Evolutionary conservation across 2,329 filamentous ascomycete species (phyloP).

Genomic region (Aureobasidium sp.): DNA sequence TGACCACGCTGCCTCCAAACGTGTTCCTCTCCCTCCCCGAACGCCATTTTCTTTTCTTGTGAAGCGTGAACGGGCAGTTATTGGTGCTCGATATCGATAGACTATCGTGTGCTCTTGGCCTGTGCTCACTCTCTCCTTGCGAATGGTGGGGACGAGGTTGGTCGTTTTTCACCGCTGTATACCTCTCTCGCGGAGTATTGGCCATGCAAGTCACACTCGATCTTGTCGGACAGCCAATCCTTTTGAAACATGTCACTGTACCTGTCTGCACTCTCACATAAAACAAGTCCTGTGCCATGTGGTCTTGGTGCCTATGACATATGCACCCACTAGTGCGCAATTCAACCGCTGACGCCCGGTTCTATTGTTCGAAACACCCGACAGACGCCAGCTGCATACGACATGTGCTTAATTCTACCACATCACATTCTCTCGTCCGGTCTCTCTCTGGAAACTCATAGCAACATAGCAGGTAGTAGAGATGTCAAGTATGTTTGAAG

Average conservation of each 20-base stretch:
- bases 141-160: background rate
- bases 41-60: background rate
- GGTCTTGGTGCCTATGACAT: background rate
- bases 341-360: conserved; percentile 1
- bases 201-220: background rate
- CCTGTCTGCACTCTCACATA: background rate
- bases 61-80: background rate
- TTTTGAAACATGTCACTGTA: conserved; percentile 3
- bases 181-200: background rate
- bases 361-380: conserved; percentile 1
- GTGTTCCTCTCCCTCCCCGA: background rate
- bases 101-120: background rate
- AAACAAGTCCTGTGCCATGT: conserved; percentile 6
- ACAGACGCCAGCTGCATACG: background rate
- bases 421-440: background rate
- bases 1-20: background rate
- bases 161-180: background rate
- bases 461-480: background rate
- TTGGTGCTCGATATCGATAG: background rate
- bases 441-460: background rate
- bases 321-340: background rate
- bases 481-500: background rate
- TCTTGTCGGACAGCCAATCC: background rate
- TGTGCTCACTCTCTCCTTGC: background rate
- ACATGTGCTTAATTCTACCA: background rate